Percentiles rank a stretch among this genome's conserved stretches.
phyloP scores from a whole-genome alignment of 306 rosid genomes.

The Prunus kanzakura region DNA sequence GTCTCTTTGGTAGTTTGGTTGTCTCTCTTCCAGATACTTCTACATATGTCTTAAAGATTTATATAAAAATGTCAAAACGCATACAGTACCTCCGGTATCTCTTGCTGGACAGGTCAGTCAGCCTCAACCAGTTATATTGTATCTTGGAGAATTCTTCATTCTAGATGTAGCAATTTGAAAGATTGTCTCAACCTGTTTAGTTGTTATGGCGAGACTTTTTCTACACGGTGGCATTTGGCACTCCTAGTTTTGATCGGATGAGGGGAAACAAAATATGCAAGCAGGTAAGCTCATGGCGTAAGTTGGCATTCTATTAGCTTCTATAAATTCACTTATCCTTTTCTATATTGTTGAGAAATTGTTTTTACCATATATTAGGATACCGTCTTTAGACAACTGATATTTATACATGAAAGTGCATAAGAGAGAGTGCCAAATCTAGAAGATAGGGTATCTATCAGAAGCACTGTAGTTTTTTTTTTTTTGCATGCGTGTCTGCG shows the following conservation, averaged over 20 bases:
- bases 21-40: conserved; percentile 89
- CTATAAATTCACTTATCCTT: neutral
- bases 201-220: conserved; percentile 93
- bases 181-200: conserved; percentile 30
- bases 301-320: neutral
- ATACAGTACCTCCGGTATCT: conserved; percentile 85
- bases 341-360: neutral
- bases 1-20: conserved; percentile 73
- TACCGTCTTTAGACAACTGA: neutral
- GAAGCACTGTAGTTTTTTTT: neutral
- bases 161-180: conserved; percentile 30
- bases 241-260: conserved; percentile 89
- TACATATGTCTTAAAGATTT: conserved; percentile 68
- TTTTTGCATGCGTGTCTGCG: neutral
- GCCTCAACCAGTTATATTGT: conserved; percentile 15
- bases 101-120: conserved; percentile 79
- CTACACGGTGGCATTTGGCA: conserved; percentile 87
- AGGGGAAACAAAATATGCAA: conserved; percentile 79
- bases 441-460: neutral
- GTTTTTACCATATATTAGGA: neutral
- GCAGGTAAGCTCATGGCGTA: conserved; percentile 49
- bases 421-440: neutral
- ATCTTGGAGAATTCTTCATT: neutral
- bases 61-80: conserved; percentile 53
- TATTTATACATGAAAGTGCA: neutral